Percentiles rank a stretch among this genome's conserved stretches.
Conservation (phyloP, 106 monocot species). For the Acorus calamus region DNA sequence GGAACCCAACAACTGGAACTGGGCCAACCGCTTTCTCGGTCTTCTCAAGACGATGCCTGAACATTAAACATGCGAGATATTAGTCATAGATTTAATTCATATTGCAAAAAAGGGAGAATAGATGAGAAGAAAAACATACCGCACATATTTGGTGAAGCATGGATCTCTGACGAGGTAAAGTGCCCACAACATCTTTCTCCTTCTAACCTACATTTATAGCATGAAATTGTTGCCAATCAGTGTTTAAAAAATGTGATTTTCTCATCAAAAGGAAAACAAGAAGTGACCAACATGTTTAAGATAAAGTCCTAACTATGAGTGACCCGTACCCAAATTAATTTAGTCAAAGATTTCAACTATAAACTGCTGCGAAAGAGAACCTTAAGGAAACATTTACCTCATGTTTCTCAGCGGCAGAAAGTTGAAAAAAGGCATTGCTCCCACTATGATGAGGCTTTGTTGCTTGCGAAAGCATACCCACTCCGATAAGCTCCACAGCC, state of each 20-base stretch:
- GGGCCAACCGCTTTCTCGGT: slow-evolving; percentile 33
- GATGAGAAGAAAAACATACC: slow-evolving; percentile 21
- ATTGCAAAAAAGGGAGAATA: slow-evolving; percentile 1
- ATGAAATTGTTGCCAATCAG: slow-evolving; percentile 2
- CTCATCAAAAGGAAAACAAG: too few relatives aligned
- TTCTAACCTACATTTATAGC: slow-evolving; percentile 42
- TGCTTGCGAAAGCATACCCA: slow-evolving; percentile 45
- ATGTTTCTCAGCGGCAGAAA: slow-evolving; percentile 54
- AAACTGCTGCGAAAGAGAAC: not conserved
- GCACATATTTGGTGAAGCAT: slow-evolving; percentile 69
- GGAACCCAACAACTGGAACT: slow-evolving; percentile 64
- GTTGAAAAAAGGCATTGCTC: slow-evolving; percentile 25
- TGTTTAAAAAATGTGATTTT: not conserved
- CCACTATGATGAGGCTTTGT: slow-evolving; percentile 21
- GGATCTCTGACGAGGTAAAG: slow-evolving; percentile 92
- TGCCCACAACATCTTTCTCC: slow-evolving; percentile 76
- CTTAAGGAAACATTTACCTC: slow-evolving; percentile 35
- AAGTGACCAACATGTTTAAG: too few relatives aligned
- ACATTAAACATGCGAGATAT: slow-evolving; percentile 1
- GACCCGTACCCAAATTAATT: not conserved
- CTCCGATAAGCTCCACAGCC: slow-evolving; percentile 56
- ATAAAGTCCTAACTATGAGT: not conserved
- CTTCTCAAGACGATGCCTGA: slow-evolving; percentile 66
- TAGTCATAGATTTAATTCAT: too few relatives aligned
- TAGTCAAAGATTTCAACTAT: not conserved